These are phyloP conservation scores for Leccinum colubrinum DNA, from an alignment of 1,284 basidiomycete species.

Conservation along the genomic window DNA sequence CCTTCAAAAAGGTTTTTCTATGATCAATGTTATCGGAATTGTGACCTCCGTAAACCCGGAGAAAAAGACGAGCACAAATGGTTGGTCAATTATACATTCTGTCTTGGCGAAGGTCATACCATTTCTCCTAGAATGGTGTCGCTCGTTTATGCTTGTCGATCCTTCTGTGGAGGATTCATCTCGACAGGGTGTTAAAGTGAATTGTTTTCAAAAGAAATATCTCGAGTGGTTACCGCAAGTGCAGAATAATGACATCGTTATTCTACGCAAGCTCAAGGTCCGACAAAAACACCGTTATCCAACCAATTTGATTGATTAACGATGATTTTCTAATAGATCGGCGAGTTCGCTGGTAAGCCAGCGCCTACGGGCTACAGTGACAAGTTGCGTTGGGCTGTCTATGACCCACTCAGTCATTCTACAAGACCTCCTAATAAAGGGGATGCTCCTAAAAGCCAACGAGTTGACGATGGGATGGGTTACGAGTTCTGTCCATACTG, in stretches of 20 bases:
- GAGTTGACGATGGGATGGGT: slow-evolving; percentile 25
- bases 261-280: slow-evolving; percentile 33
- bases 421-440: slow-evolving; percentile 24
- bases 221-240: slow-evolving; percentile 50
- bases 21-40: slow-evolving; percentile 33
- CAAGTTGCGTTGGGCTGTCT: slow-evolving; percentile 35
- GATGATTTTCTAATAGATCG: slow-evolving; percentile 28
- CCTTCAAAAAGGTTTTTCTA: slow-evolving; percentile 13
- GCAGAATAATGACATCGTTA: slow-evolving; percentile 34
- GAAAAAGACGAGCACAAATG: slow-evolving; percentile 24
- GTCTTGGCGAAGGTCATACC: background rate
- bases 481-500: slow-evolving; percentile 36
- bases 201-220: slow-evolving; percentile 49
- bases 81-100: slow-evolving; percentile 18
- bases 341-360: slow-evolving; percentile 25
- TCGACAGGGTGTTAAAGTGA: slow-evolving; percentile 34
- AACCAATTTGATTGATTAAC: background rate
- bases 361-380: slow-evolving; percentile 43
- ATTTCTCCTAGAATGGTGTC: slow-evolving; percentile 28
- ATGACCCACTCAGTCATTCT: slow-evolving; percentile 22
- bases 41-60: slow-evolving; percentile 18
- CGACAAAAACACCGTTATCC: background rate
- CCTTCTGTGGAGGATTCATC: slow-evolving; percentile 38
- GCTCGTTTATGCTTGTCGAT: slow-evolving; percentile 27
- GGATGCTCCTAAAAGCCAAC: slow-evolving; percentile 24